Conservation (phyloP, 345 rosid genomes). For the Fremontodendron californicum region DNA sequence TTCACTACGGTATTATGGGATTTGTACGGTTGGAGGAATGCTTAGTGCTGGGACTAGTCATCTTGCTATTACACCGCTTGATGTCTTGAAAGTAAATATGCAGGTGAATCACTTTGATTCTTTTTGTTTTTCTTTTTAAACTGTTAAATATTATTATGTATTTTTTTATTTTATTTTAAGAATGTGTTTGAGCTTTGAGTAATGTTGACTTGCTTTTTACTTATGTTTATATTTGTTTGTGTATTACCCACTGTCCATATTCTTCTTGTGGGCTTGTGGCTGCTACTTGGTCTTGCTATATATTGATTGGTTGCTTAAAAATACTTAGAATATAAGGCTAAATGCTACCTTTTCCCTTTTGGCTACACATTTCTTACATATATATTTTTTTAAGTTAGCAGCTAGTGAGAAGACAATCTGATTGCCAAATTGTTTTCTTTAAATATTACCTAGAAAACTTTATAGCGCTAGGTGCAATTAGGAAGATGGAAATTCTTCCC, state of each 20-base stretch:
- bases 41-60: constrained; percentile 63
- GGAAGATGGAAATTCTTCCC: constrained; percentile 2
- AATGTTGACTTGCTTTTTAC: neutral
- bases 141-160: neutral
- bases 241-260: neutral
- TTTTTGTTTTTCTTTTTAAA: neutral
- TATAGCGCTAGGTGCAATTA: neutral
- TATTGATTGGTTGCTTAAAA: neutral
- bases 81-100: constrained; percentile 65
- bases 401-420: neutral
- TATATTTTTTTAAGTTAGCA: neutral
- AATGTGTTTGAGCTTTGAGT: neutral
- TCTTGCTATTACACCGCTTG: constrained; percentile 58
- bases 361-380: neutral
- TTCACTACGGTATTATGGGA: constrained; percentile 47
- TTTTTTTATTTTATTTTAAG: neutral
- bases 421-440: neutral
- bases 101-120: constrained; percentile 34
- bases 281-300: neutral
- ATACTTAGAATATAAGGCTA: neutral
- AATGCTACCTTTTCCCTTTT: neutral
- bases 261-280: neutral
- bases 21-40: constrained; percentile 53
- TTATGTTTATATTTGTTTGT: neutral
- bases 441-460: neutral